Conservation (phyloP, 768 basidiomycete species). For the Russula ochroleuca region DNA sequence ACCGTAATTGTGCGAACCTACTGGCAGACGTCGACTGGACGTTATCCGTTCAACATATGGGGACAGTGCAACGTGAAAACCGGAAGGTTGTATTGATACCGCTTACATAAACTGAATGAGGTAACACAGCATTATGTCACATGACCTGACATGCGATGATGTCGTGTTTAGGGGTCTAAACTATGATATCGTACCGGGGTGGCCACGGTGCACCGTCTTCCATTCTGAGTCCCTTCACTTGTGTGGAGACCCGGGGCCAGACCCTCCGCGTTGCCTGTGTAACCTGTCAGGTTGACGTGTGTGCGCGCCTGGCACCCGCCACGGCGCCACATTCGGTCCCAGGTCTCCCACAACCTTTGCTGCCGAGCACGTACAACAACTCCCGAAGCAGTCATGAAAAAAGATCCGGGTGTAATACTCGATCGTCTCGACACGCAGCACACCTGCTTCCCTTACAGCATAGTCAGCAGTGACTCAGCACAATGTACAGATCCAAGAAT, state of each 20-base stretch:
- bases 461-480: too few relatives aligned
- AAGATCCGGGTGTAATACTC: background rate
- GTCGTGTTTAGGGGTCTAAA: background rate
- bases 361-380: background rate
- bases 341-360: background rate
- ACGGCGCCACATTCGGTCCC: background rate
- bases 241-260: background rate
- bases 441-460: background rate
- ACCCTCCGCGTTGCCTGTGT: background rate
- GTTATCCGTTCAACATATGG: too few relatives aligned
- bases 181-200: background rate
- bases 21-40: background rate
- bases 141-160: background rate
- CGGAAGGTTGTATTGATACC: too few relatives aligned
- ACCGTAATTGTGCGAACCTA: background rate
- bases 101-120: background rate
- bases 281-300: background rate
- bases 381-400: background rate
- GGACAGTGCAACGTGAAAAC: too few relatives aligned
- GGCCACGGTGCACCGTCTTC: background rate
- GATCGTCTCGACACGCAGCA: background rate
- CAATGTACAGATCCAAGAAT: background rate
- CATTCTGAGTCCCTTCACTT: background rate
- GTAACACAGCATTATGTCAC: background rate
- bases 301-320: background rate